Evolutionary conservation across 768 basidiomycete species (phyloP), one percentile per base, ranked within the genome.

Genomic region (Mrakia hoshinonis): DNA sequence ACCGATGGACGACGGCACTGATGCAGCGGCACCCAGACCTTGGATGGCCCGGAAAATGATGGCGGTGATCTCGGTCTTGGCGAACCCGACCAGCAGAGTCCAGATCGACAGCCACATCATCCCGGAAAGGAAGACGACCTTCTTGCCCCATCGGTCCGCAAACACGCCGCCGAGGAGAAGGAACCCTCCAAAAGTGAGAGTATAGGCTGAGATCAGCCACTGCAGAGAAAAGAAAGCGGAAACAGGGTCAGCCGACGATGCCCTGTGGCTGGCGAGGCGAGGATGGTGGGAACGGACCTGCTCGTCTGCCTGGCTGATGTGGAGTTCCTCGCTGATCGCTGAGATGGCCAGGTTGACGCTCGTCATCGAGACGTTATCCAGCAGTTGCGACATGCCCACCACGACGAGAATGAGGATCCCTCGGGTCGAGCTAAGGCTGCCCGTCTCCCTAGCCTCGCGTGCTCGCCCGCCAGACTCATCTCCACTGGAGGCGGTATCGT

Each of bases 141-240:
- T 75, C 69, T 69, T 73, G 61, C 74, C 74, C 54, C 68, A 75
- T 13, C 74, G 69, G 48, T 75, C 74, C 2, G 72, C 67, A 13
- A 75, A 46, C 10, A 75, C 74, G 22, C 74, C 73, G 46, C 65
- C 52, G 31, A 67, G 72, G 38, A 74, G 69, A 10, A 74, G 63
- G 68, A 74, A 74, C 6, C 71, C 71, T 26, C 68, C 74, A 34
- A 75, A 75, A 6, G 70, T 60, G 20, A 75, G 49, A 58, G 69
- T 70, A 39, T 70, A 70, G 0, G 69, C 64, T 22, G 72, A 73
- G 36, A 74, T 67, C 20, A 74, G 51, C 74, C 74, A 74, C 64
- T 63, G 22, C 1, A 24, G 29, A 34, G 20, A 12, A 69, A 38
- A 20, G 20, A n/a, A 39, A 20, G 11, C 18, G n/a, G 6, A 20